Evolutionary conservation across 805 yeast species (phyloP).

Genomic region (Brettanomyces bruxellensis): DNA sequence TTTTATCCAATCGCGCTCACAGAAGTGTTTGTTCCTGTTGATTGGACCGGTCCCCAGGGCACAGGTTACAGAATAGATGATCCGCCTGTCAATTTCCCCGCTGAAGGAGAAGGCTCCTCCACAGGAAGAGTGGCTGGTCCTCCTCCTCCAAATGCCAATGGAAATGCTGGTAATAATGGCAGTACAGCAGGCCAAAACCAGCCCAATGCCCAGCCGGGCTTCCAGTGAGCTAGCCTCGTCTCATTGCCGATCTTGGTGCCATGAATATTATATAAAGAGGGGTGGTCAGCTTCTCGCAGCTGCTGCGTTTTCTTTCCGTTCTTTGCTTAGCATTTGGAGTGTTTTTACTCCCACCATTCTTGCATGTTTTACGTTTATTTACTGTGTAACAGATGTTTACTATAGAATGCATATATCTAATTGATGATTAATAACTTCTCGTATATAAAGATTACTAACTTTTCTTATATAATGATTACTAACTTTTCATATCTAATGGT

Average conservation of each 20-base stretch:
- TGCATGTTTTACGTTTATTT: too few relatives aligned
- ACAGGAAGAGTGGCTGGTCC: constrained; percentile 22
- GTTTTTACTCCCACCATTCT: too few relatives aligned
- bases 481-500: too few relatives aligned
- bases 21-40: constrained; percentile 21
- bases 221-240: background rate
- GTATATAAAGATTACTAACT: too few relatives aligned
- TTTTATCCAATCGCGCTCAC: constrained; percentile 22
- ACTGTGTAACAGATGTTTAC: background rate
- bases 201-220: background rate
- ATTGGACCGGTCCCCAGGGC: constrained; percentile 19
- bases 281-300: background rate
- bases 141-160: constrained; percentile 2
- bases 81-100: constrained; percentile 21
- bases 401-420: background rate
- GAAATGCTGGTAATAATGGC: background rate
- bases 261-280: too few relatives aligned
- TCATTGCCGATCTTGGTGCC: background rate
- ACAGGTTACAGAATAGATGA: constrained; percentile 14
- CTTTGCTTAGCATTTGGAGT: too few relatives aligned
- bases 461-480: too few relatives aligned
- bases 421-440: background rate
- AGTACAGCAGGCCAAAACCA: background rate
- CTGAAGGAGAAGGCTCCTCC: constrained; percentile 17
- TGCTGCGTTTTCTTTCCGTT: too few relatives aligned